These are phyloP conservation scores for Penicillium crystallinum DNA, from an alignment of 495 filamentous ascomycete species.

Conservation along the genomic window DNA sequence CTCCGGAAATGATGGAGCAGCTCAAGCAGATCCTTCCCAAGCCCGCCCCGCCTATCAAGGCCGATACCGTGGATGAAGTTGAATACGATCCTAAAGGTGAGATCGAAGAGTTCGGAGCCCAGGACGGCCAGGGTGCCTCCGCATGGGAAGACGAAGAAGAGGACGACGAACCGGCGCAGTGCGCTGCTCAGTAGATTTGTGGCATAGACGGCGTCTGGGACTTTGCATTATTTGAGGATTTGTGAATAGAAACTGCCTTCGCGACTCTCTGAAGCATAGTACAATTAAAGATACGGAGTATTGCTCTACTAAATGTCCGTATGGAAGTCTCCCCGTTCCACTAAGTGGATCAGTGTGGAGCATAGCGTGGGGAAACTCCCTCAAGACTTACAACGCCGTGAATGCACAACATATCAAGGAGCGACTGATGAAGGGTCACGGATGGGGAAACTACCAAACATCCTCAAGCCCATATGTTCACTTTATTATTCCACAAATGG, in stretches of 20 bases:
- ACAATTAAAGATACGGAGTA: neutral
- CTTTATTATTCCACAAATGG: conserved; percentile 9
- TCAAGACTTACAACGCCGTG: no score
- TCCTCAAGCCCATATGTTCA: conserved; percentile 20
- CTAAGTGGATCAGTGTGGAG: neutral
- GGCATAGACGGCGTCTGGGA: conserved; percentile 27
- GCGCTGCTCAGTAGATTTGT: conserved; percentile 70
- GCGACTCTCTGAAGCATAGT: neutral
- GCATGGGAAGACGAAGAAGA: conserved; percentile 80
- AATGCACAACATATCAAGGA: no score
- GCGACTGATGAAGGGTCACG: neutral
- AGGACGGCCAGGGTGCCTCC: conserved; percentile 63
- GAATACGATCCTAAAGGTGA: conserved; percentile 74
- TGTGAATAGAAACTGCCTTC: conserved; percentile 1
- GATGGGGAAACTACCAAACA: conserved; percentile 16
- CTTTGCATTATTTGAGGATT: conserved; percentile 13
- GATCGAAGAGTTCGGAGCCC: conserved; percentile 71
- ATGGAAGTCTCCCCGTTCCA: neutral
- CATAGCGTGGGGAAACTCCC: neutral
- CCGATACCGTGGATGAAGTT: conserved; percentile 79
- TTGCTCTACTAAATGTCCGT: no score
- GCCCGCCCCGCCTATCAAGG: conserved; percentile 52
- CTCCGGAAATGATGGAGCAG: conserved; percentile 57
- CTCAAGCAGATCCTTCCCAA: conserved; percentile 71
- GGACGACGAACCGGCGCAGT: conserved; percentile 62